Evolutionary conservation across 2,329 filamentous ascomycete genomes (phyloP), one percentile per base, ranked within the genome.

Genomic region (Alternaria atra): DNA sequence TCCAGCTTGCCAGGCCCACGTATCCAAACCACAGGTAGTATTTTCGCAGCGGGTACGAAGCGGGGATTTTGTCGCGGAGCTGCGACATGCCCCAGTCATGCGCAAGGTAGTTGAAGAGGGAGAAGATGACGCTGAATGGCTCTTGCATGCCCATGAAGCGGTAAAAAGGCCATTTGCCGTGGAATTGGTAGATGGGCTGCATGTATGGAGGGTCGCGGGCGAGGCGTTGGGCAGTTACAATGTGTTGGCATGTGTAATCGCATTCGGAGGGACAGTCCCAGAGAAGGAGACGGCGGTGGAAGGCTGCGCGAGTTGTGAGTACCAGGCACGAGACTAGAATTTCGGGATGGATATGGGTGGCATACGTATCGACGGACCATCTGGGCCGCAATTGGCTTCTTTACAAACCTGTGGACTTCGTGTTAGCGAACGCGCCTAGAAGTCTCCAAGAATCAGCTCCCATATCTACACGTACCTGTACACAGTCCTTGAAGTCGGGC

Each of bases 121-220:
- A 97, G 85, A 97, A 99, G 74, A 97, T 84, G 68, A 98, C 94
- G 52, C 90, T 93, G 78, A 94, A 93, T 60, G 94, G 93, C 82
- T 99, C 95, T 82, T 99, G 95, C 83, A 97, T 91, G 78, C 95
- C 95, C 55, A 96, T 81, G 74, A 97, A 86, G 68, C 95, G 91
- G 79, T 90, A 85, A 82, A 99, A 99, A 39, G 95, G 95, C 95
- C 95, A 99, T 86, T 99, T 99, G 32, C 95, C 95, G 82, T 99
- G 93, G 84, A 94, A 99, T 81, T 99, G 95, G 58, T 94, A 90
- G 51, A 97, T 80, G 10, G 89, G 86, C 30, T 88, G 79, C 64
- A 87, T 81, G 82, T 89, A 89, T 1, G 87, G 87, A 34, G 87
- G 86, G 61, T 88, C 86, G 64, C 86, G 83, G 27, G 86, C 82